Conservation (phyloP, 2,329 filamentous ascomycete genomes). For the Hypoxylon sp. region DNA sequence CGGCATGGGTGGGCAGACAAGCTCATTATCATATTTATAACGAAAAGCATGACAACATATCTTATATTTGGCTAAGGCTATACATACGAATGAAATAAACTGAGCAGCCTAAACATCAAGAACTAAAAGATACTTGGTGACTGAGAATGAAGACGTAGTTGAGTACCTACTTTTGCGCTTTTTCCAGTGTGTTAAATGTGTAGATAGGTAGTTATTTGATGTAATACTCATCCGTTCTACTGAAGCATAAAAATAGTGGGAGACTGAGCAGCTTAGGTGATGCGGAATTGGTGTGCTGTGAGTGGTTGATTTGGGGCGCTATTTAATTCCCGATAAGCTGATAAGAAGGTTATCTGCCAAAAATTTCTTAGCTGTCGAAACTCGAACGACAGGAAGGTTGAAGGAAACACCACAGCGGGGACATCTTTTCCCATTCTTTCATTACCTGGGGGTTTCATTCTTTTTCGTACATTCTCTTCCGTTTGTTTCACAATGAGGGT, state of each 20-base stretch:
- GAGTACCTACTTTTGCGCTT: neutral
- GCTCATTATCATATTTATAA: conserved; percentile 18
- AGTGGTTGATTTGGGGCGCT: conserved; percentile 26
- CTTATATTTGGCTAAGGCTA: conserved; percentile 9
- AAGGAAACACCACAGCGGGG: conserved; percentile 13
- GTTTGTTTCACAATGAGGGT: conserved; percentile 58
- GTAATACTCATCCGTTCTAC: no score
- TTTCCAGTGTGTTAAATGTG: no score
- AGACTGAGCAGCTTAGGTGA: neutral
- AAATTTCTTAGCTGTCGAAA: conserved; percentile 39
- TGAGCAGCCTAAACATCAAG: neutral
- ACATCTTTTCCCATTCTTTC: conserved; percentile 44
- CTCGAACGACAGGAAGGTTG: conserved; percentile 34
- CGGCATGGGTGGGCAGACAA: neutral
- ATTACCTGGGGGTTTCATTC: neutral
- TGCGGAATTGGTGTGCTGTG: conserved; percentile 24
- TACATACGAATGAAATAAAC: conserved; percentile 16
- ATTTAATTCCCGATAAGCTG: conserved; percentile 44
- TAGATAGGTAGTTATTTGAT: no score
- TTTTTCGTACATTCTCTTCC: conserved; percentile 35
- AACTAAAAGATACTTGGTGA: neutral
- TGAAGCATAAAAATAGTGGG: neutral
- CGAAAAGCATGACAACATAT: conserved; percentile 4
- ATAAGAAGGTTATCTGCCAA: conserved; percentile 19
- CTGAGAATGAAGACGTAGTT: neutral